Conservation (phyloP, 371 early-diverging fungal genomes). For the Apophysomyces variabilis region DNA sequence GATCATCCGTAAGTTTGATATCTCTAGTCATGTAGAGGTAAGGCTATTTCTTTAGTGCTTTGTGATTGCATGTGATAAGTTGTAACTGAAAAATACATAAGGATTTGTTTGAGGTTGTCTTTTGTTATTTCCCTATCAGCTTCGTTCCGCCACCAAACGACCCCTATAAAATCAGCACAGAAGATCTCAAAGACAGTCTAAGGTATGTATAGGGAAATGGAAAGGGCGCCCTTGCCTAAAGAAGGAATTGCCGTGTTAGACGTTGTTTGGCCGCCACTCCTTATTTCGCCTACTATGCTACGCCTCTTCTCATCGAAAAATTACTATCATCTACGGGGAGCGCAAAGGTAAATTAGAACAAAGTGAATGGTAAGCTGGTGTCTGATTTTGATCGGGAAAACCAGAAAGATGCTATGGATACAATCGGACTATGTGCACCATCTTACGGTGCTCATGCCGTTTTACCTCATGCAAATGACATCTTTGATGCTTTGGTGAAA, state of each 20-base stretch:
- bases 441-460: slow-evolving; percentile 73
- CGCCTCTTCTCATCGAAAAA: slow-evolving; percentile 85
- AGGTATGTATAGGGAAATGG: slow-evolving; percentile 24
- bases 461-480: slow-evolving; percentile 59
- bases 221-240: not conserved
- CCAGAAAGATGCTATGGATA: slow-evolving; percentile 81
- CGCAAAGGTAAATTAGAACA: slow-evolving; percentile 65
- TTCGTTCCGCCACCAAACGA: slow-evolving; percentile 89
- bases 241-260: slow-evolving; percentile 34
- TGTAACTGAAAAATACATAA: slow-evolving; percentile 15
- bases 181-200: slow-evolving; percentile 78
- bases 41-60: not conserved
- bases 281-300: slow-evolving; percentile 72
- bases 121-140: slow-evolving; percentile 97
- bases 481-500: slow-evolving; percentile 67
- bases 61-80: not conserved
- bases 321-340: slow-evolving; percentile 72
- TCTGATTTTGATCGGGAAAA: slow-evolving; percentile 25
- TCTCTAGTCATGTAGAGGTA: slow-evolving; percentile 67
- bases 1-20: slow-evolving; percentile 66
- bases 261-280: slow-evolving; percentile 73
- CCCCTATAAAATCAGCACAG: slow-evolving; percentile 83
- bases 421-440: slow-evolving; percentile 69
- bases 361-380: too few relatives aligned
- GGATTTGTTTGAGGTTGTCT: slow-evolving; percentile 90